phyloP scores from a whole-genome alignment of 208 protist genomes.

The Giardia muris region DNA sequence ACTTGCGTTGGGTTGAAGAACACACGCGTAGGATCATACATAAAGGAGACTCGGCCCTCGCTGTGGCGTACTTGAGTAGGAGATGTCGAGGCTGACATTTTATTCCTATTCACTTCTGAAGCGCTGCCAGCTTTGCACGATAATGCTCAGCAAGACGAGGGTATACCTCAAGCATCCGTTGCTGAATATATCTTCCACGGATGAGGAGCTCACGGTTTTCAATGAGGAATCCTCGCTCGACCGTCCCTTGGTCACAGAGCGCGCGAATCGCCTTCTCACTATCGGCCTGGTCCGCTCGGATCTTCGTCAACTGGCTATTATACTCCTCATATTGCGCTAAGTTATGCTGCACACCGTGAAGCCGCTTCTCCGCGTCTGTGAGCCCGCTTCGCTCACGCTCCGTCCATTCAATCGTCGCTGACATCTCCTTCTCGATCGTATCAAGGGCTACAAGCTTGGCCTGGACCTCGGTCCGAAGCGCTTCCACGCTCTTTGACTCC shows the following conservation, averaged over 20 bases:
- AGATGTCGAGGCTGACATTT: neutral
- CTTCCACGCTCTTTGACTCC: neutral
- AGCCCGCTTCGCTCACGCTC: neutral
- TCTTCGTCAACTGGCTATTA: neutral
- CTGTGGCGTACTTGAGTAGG: neutral
- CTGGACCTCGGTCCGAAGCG: neutral
- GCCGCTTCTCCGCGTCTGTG: neutral
- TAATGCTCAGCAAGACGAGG: neutral
- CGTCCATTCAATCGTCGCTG: neutral
- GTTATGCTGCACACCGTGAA: neutral
- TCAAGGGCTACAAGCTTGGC: neutral
- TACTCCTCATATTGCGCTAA: neutral
- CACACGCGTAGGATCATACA: neutral
- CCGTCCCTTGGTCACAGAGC: neutral
- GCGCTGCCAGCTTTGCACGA: neutral
- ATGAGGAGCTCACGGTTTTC: neutral
- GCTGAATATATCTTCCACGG: neutral
- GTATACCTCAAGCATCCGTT: neutral
- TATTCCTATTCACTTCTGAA: neutral
- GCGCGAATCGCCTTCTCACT: neutral
- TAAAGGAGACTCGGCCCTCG: neutral
- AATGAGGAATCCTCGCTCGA: neutral
- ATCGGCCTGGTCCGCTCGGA: neutral
- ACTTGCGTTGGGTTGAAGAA: slow-evolving; percentile 34
- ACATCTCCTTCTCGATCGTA: neutral